Conservation (phyloP, 257 asterid species). For the Fraxinus excelsior region DNA sequence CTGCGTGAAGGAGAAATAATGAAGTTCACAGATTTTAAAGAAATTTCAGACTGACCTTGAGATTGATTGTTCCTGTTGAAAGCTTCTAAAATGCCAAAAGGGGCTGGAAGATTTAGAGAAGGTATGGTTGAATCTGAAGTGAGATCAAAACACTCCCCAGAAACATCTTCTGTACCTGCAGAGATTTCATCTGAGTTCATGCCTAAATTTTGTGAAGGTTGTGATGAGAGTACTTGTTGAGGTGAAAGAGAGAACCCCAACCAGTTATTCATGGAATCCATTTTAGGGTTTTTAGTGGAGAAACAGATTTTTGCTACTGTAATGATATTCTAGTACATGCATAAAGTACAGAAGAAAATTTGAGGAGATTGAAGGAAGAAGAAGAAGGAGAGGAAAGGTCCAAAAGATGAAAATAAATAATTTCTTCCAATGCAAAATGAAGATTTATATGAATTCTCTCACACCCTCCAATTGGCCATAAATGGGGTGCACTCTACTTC, state of each 20-base stretch:
- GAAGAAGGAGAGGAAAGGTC: slow-evolving; percentile 29
- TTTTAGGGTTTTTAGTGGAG: neutral
- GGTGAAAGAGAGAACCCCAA: slow-evolving; percentile 72
- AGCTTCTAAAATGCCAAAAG: slow-evolving; percentile 55
- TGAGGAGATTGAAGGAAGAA: slow-evolving; percentile 22
- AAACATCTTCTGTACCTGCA: slow-evolving; percentile 5
- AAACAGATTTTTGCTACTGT: neutral
- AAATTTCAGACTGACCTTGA: slow-evolving; percentile 38
- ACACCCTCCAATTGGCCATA: slow-evolving; percentile 1
- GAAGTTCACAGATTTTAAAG: neutral
- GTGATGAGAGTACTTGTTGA: slow-evolving; percentile 33
- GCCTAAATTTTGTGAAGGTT: slow-evolving; percentile 24
- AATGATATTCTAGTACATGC: slow-evolving; percentile 40
- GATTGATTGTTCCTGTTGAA: slow-evolving; percentile 46
- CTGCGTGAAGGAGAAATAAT: neutral
- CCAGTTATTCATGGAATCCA: slow-evolving; percentile 71
- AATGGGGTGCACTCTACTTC: slow-evolving; percentile 6
- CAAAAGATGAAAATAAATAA: slow-evolving; percentile 25
- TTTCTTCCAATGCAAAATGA: slow-evolving; percentile 28
- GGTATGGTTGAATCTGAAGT: slow-evolving; percentile 45
- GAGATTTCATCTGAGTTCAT: slow-evolving; percentile 41
- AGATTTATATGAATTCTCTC: slow-evolving; percentile 32
- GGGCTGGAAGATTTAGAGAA: slow-evolving; percentile 48
- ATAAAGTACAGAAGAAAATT: slow-evolving; percentile 28
- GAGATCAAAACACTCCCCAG: slow-evolving; percentile 55